phyloP scores from a whole-genome alignment of 495 filamentous ascomycete genomes.

The Aspergillus affinis region DNA sequence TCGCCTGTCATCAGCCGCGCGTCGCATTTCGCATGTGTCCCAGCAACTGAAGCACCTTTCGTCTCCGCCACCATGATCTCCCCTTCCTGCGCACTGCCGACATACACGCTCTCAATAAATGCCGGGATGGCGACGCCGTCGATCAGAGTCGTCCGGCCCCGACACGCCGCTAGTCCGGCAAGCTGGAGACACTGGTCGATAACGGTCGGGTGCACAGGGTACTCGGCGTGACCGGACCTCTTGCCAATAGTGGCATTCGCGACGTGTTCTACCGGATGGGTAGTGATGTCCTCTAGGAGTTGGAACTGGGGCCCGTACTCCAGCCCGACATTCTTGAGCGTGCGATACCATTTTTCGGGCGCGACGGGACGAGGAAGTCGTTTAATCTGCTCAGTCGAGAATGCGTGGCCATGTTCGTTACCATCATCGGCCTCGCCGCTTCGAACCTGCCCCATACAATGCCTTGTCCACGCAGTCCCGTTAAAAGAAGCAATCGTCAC shows the following conservation, averaged over 20 bases:
- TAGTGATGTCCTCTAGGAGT: slow-evolving; percentile 27
- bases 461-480: slow-evolving; percentile 35
- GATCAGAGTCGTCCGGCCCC: slow-evolving; percentile 30
- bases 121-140: not conserved
- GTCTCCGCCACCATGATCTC: not conserved
- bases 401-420: not conserved
- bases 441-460: slow-evolving; percentile 36
- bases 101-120: slow-evolving; percentile 4
- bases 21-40: not conserved
- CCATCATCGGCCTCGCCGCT: not conserved
- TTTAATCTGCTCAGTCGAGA: slow-evolving; percentile 9
- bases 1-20: not conserved
- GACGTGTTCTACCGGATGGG: slow-evolving; percentile 18
- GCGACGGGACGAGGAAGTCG: slow-evolving; percentile 4
- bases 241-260: slow-evolving; percentile 21
- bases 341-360: slow-evolving; percentile 33
- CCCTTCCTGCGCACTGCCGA: not conserved
- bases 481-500: slow-evolving; percentile 40
- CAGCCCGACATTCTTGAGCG: slow-evolving; percentile 35
- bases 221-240: slow-evolving; percentile 13
- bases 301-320: slow-evolving; percentile 33
- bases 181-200: slow-evolving; percentile 46
- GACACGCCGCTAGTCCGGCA: slow-evolving; percentile 28
- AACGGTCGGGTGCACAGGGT: slow-evolving; percentile 39
- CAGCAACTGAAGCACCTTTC: not conserved